These are phyloP conservation scores for Cyathus striatus DNA, from an alignment of 768 basidiomycete genomes.

Conservation along the genomic window DNA sequence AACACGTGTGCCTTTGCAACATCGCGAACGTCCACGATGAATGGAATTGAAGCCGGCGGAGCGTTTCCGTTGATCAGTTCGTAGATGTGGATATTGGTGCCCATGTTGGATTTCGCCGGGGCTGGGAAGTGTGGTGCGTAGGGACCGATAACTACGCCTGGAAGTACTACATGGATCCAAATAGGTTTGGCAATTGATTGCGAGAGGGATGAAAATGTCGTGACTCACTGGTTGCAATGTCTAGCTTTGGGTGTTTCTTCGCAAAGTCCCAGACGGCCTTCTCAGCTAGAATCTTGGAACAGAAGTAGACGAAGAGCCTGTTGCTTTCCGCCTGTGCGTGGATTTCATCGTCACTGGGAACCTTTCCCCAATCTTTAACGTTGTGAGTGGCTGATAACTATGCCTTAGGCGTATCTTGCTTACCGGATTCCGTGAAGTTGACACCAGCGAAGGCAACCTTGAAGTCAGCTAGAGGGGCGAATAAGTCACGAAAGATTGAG, in stretches of 20 bases:
- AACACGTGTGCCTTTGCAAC: conserved; percentile 28
- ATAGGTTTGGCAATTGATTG: not conserved
- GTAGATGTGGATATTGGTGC: conserved; percentile 23
- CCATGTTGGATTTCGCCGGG: conserved; percentile 16
- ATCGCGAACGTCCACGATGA: conserved; percentile 29
- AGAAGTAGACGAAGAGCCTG: conserved; percentile 30
- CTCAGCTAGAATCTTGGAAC: conserved; percentile 37
- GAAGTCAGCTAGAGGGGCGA: conserved; percentile 12
- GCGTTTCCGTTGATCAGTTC: conserved; percentile 19
- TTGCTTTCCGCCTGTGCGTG: conserved; percentile 17
- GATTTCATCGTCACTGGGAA: conserved; percentile 24
- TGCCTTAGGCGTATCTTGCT: not conserved
- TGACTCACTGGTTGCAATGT: conserved; percentile 31
- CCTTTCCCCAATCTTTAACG: conserved; percentile 26
- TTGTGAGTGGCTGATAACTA: not conserved
- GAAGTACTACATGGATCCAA: conserved; percentile 32
- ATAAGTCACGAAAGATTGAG: too few species aligned
- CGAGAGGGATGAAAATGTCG: too few species aligned
- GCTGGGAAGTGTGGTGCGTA: conserved; percentile 24
- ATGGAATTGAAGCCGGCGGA: conserved; percentile 17
- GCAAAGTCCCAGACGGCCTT: conserved; percentile 37
- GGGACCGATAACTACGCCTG: conserved; percentile 32
- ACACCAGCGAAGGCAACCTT: conserved; percentile 15
- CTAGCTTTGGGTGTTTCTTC: conserved; percentile 28
- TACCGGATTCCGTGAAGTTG: conserved; percentile 16